Percentiles rank a stretch among this genome's conserved stretches.
phyloP scores from a whole-genome alignment of 805 yeast genomes.

The Saccharomycopsis synnaedendra region DNA sequence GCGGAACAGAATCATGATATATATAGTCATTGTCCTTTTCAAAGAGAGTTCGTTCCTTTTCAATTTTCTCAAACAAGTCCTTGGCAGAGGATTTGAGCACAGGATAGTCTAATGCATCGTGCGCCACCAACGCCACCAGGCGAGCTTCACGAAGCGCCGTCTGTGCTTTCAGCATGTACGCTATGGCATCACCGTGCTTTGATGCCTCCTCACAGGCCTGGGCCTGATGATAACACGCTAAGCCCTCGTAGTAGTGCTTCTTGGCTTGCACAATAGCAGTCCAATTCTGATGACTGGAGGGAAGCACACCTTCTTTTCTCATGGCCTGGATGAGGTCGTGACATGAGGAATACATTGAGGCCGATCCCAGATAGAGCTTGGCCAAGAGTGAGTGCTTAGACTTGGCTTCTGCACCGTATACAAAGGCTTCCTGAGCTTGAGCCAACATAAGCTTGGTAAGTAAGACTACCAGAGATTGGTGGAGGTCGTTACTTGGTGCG shows the following conservation, averaged over 20 bases:
- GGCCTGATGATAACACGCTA: constrained; percentile 52
- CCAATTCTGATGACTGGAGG: constrained; percentile 30
- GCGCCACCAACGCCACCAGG: constrained; percentile 15
- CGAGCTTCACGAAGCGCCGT: constrained; percentile 34
- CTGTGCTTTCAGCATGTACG: constrained; percentile 24
- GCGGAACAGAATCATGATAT: constrained; percentile 70
- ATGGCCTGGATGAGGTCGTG: constrained; percentile 21
- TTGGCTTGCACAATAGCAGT: constrained; percentile 39
- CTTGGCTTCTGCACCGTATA: constrained; percentile 42
- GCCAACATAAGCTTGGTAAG: constrained; percentile 61
- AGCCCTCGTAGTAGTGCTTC: constrained; percentile 40
- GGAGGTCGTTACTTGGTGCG: constrained; percentile 75
- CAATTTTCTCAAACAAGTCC: constrained; percentile 23
- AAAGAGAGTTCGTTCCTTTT: constrained; percentile 27
- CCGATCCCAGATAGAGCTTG: constrained; percentile 57
- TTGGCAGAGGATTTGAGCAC: constrained; percentile 24
- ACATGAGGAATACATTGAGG: constrained; percentile 43
- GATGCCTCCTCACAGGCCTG: constrained; percentile 34
- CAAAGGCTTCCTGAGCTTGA: constrained; percentile 81
- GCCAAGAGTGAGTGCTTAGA: constrained; percentile 63
- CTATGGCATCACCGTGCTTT: constrained; percentile 74
- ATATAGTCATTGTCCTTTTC: constrained; percentile 84
- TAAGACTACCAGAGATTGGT: constrained; percentile 55
- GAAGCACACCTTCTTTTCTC: constrained; percentile 18
- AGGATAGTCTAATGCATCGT: constrained; percentile 9